A percentile compares a stretch with the other conserved stretches of the same genome.
phyloP scores from a whole-genome alignment of 495 filamentous ascomycete genomes.

The Diplogelasinospora grovesii region DNA sequence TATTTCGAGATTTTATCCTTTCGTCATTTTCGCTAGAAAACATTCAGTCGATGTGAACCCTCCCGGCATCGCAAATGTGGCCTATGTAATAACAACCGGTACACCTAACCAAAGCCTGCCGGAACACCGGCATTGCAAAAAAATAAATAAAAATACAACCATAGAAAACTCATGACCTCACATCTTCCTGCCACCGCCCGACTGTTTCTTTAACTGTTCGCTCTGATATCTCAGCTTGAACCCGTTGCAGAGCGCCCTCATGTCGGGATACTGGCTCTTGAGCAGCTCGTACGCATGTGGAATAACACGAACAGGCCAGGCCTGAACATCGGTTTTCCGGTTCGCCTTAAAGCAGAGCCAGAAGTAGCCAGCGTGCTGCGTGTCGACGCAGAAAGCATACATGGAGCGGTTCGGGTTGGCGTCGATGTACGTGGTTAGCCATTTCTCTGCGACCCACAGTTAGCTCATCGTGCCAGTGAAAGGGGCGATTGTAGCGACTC shows the following conservation, averaged over 20 bases:
- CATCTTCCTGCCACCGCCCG: slow-evolving; percentile 12
- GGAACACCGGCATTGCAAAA: too few relatives aligned
- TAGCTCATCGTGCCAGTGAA: slow-evolving; percentile 17
- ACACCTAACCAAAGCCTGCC: too few relatives aligned
- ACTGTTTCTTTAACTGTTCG: slow-evolving; percentile 40
- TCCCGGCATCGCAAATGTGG: too few relatives aligned
- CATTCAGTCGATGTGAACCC: too few relatives aligned
- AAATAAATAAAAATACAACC: too few relatives aligned
- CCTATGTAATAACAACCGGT: too few relatives aligned
- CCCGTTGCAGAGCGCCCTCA: slow-evolving; percentile 87
- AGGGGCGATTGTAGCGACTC: too few relatives aligned
- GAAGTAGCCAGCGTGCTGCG: slow-evolving; percentile 91
- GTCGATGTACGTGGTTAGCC: slow-evolving; percentile 89
- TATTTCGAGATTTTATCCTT: too few relatives aligned
- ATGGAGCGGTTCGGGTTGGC: slow-evolving; percentile 91
- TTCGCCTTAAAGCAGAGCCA: slow-evolving; percentile 92
- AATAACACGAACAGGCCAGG: slow-evolving; percentile 85
- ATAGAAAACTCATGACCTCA: too few relatives aligned
- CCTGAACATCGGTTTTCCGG: slow-evolving; percentile 57
- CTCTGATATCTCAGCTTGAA: slow-evolving; percentile 51
- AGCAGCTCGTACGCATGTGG: slow-evolving; percentile 82
- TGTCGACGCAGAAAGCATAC: slow-evolving; percentile 90
- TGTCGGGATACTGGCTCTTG: slow-evolving; percentile 82
- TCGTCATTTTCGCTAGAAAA: too few relatives aligned
- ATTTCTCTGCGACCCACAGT: slow-evolving; percentile 61